These are phyloP conservation scores for Ustilago tritici DNA, from an alignment of 1,284 basidiomycete genomes.

Conservation along the genomic window DNA sequence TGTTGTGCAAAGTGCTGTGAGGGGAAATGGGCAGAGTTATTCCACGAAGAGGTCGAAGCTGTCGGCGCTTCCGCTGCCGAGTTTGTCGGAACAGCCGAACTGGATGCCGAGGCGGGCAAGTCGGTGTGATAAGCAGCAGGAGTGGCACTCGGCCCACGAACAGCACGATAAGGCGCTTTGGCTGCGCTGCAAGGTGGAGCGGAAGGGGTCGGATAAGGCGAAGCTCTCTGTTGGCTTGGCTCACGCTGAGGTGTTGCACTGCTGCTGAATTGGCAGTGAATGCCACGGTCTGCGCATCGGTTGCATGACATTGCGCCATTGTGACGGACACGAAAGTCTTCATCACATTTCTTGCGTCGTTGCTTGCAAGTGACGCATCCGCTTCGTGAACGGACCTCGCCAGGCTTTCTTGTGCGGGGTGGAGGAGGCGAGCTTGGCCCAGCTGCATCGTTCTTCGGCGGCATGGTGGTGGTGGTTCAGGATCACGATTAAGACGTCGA, in stretches of 20 bases:
- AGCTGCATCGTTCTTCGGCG: constrained; percentile 4
- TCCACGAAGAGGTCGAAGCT: constrained; percentile 15
- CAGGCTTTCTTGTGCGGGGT: constrained; percentile 41
- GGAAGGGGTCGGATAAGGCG: constrained; percentile 18
- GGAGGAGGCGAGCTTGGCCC: constrained; percentile 31
- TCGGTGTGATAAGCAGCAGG: constrained; percentile 10
- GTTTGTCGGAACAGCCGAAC: constrained; percentile 16
- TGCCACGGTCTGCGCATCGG: constrained; percentile 47
- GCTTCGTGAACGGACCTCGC: constrained; percentile 51
- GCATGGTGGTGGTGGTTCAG: constrained; percentile 10
- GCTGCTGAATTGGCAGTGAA: constrained; percentile 40
- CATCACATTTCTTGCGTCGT: constrained; percentile 57
- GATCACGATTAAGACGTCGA: background rate
- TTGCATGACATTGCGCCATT: constrained; percentile 48
- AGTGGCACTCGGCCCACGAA: constrained; percentile 19
- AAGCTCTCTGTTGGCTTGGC: constrained; percentile 16
- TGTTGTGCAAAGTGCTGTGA: constrained; percentile 25
- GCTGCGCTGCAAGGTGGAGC: constrained; percentile 14
- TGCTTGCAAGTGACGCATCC: constrained; percentile 57
- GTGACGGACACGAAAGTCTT: constrained; percentile 48
- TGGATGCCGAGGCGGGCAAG: background rate
- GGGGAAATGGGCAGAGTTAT: constrained; percentile 29
- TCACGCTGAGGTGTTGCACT: constrained; percentile 23
- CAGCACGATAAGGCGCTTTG: constrained; percentile 11
- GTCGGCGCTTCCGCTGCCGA: background rate